Base-by-base conservation (phyloP, 2,329 filamentous ascomycete species). In the Diaporthe sp. region DNA sequence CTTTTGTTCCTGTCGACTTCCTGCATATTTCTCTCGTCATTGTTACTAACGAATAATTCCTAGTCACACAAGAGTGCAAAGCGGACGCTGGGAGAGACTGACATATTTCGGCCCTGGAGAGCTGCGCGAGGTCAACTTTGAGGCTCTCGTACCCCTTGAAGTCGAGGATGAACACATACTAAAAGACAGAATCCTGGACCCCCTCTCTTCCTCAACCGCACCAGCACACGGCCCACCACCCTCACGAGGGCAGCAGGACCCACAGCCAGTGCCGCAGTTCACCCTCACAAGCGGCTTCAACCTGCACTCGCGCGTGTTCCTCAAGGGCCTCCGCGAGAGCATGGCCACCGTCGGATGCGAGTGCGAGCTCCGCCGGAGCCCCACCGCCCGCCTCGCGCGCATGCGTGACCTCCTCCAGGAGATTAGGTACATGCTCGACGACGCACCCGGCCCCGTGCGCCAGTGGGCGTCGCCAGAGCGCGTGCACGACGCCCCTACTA, bases 261-360 rank as follows among this genome's bases (percentile, higher is more conserved):
- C 81, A 82, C 51, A 77, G 82, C 3, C 81, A 81, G 39, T 77
- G 19, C 81, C 84, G 66, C 80, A 78, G 0, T 82, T 84, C 55
- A 75, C 83, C 4, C 76, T 83, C 15, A 83, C 83, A 66, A 84
- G 82, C 72, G 82, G 79, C 0, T 84, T 83, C 53, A 70, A n/a
- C 27, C n/a, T 70, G 9, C 66, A 70, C 22, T 84, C 82, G 81
- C 72, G 83, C 17, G 78, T 81, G 12, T 83, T 83, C 22, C 83
- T 70, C 2, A 75, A 7, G 65, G 22, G 68, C 69, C 50, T 58
- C 25, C 66, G 61, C 42, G 61, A 66, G 44, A 35, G 27, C 30
- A 35, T 66, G 30, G 61, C 61, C 61, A 25, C 61, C 2, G 44
- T 50, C 42, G 61, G 61, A 10, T 66, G 61, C 30, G 61, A 66